Conservation (phyloP, 192 early-diverging fungal genomes). For the Haplosporangium gracile region DNA sequence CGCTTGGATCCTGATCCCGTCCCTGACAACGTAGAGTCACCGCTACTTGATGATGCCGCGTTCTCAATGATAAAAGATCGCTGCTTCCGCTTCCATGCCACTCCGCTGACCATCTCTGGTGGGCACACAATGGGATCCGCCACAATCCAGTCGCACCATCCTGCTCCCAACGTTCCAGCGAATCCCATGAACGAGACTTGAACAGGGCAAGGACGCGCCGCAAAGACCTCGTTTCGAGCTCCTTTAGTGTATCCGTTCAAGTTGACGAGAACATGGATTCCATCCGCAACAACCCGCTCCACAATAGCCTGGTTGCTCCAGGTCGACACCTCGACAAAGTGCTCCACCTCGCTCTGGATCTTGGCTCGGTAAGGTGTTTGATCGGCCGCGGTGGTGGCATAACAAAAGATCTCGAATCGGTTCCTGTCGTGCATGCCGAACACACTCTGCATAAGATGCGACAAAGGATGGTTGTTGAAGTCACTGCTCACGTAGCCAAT, state of each 20-base stretch:
- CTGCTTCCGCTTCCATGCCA: conserved; percentile 63
- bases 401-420: conserved; percentile 83
- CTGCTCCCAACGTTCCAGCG: conserved; percentile 91
- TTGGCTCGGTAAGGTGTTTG: conserved; percentile 82
- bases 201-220: conserved; percentile 89
- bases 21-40: neutral
- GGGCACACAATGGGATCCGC: conserved; percentile 83
- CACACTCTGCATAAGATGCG: conserved; percentile 95
- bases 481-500: conserved; percentile 95
- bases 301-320: conserved; percentile 84
- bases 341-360: conserved; percentile 80
- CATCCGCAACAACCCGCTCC: conserved; percentile 78
- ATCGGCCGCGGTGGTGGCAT: conserved; percentile 86
- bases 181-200: conserved; percentile 95
- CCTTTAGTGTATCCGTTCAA: conserved; percentile 98
- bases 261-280: conserved; percentile 92
- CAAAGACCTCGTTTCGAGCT: conserved; percentile 94
- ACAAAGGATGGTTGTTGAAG: conserved; percentile 93
- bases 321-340: conserved; percentile 81
- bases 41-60: neutral
- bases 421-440: conserved; percentile 91
- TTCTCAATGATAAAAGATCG: conserved; percentile 60
- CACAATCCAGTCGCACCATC: conserved; percentile 88
- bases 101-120: conserved; percentile 73
- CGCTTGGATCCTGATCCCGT: conserved; percentile 26